Percentiles rank a stretch among this genome's conserved stretches.
These are phyloP conservation scores for Mycena venus DNA, from an alignment of 768 basidiomycete species.

Conservation along the genomic window DNA sequence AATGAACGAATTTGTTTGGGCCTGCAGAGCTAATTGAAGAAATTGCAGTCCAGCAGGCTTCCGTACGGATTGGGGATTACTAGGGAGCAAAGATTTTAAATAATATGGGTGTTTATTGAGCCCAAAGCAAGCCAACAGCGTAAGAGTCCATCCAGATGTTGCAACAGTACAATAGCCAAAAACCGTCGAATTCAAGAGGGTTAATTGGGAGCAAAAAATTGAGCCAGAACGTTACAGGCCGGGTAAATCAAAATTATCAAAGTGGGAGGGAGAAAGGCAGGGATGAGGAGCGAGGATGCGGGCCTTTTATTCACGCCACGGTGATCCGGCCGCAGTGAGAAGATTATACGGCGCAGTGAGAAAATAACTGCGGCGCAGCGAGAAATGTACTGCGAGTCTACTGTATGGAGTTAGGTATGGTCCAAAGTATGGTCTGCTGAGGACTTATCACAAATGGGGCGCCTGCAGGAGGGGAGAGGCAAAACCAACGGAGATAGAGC, in stretches of 20 bases:
- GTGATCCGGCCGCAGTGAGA: neutral
- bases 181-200: too few species aligned
- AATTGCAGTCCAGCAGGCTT: neutral
- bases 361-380: too few species aligned
- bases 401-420: too few species aligned
- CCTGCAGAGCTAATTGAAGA: neutral
- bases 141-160: neutral
- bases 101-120: neutral
- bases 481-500: neutral
- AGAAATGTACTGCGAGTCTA: too few species aligned
- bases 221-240: neutral
- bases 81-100: neutral
- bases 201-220: neutral
- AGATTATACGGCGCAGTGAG: neutral
- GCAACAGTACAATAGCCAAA: neutral
- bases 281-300: neutral
- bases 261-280: neutral
- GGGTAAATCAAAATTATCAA: neutral
- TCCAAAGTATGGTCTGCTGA: too few species aligned
- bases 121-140: neutral
- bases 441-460: neutral
- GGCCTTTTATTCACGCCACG: neutral
- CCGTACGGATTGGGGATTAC: neutral
- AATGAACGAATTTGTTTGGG: neutral
- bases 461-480: neutral